Evolutionary conservation across 108 stramenopile species (phyloP), one percentile per base, ranked within the genome.

Genomic region (Nitzschia sp.): DNA sequence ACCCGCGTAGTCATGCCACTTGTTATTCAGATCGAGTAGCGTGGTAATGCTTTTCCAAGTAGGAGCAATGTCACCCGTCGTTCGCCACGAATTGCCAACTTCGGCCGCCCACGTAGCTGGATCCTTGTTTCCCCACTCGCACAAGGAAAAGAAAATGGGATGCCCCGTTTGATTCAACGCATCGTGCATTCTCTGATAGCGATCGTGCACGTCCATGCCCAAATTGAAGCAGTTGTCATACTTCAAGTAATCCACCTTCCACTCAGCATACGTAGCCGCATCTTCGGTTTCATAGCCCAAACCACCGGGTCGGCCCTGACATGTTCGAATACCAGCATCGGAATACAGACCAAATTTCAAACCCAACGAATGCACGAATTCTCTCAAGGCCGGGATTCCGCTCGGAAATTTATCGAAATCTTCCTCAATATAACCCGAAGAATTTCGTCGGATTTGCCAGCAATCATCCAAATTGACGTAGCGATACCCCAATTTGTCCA

Each of bases 391-490:
- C 3, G 59, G 33, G 26, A 88, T 66, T 2, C 87, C 85, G 19
- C 67, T 66, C 9, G 90, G 85, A 62, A 87, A 91, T 19, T 41
- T 54, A 2, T 34, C 33, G 2, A 55, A 26, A 59, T 85, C 76
- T 44, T 63, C 76, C 46, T 31, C 26, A 31, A 84, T 56, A 26
- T 63, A 53, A 13, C 83, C 83, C 9, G 56, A 41, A 21, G 48
- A 33, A 62, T 70, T 64, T 8, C 76, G 69, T n/a, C 45, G 32
- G 1, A 47, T 47, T 17, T 68, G 53, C 90, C 90, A 91, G 54
- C 87, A 82, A 45, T 86, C 87, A 57, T 88, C 87, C 26, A 85
- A 30, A 41, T 78, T 84, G 50, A 88, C 27, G 52, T 79, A 86
- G 8, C 35, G 11, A 66, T 88, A 91, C 27, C 90, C 90, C 47